Conservation (phyloP, 2,329 filamentous ascomycete species). For the Huntiella savannae region DNA sequence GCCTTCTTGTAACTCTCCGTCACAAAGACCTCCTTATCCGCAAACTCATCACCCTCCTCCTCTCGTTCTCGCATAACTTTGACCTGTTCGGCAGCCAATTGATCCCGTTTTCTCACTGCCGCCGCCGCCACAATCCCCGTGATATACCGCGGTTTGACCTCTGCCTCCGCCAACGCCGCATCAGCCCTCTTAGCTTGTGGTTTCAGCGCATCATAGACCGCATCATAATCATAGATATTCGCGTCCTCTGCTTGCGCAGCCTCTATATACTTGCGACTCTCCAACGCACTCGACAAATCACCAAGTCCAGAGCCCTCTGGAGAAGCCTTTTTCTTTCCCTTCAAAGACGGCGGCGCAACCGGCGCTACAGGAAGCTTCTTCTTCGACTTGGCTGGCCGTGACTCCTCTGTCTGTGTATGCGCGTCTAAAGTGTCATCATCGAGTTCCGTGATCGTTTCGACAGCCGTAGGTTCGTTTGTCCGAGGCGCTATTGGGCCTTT, state of each 20-base stretch:
- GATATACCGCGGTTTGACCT: conserved; percentile 63
- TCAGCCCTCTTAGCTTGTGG: conserved; percentile 42
- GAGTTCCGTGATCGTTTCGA: conserved; percentile 42
- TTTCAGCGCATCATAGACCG: conserved; percentile 60
- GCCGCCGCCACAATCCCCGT: conserved; percentile 52
- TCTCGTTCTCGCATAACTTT: conserved; percentile 59
- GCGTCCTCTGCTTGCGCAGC: conserved; percentile 49
- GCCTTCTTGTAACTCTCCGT: conserved; percentile 68
- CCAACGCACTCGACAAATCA: conserved; percentile 46
- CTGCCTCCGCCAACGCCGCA: conserved; percentile 31
- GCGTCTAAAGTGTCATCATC: conserved; percentile 19
- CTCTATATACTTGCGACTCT: conserved; percentile 43
- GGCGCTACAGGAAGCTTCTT: conserved; percentile 9
- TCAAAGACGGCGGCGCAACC: conserved; percentile 13
- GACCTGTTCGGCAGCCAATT: conserved; percentile 62
- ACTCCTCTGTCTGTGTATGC: conserved; percentile 1
- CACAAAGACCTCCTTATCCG: conserved; percentile 71
- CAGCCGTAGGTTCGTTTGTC: conserved; percentile 22
- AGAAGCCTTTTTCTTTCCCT: conserved; percentile 18
- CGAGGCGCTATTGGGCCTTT: conserved; percentile 17
- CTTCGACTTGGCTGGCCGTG: conserved; percentile 14
- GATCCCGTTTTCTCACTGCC: conserved; percentile 58
- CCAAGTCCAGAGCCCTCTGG: conserved; percentile 28
- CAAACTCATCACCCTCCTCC: conserved; percentile 62
- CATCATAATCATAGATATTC: conserved; percentile 71